Percentiles rank a stretch among this genome's conserved stretches.
These are phyloP conservation scores for Penicillium sp. DNA, from an alignment of 2,329 filamentous ascomycete species.

Conservation along the genomic window DNA sequence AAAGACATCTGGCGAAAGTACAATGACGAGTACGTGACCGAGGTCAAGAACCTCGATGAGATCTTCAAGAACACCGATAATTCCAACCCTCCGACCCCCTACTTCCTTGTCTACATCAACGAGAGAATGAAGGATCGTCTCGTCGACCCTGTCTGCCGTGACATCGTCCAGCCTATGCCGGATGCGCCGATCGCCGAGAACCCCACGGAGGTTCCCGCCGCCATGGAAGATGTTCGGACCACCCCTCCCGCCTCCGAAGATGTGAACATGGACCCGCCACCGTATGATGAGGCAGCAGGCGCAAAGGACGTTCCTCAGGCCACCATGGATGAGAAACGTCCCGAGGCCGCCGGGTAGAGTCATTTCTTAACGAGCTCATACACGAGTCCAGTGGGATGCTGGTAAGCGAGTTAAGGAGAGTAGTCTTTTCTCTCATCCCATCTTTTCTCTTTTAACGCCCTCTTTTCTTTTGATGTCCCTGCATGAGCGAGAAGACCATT, in stretches of 20 bases:
- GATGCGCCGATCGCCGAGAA: constrained; percentile 1
- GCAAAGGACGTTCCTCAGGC: neutral
- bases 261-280: constrained; percentile 29
- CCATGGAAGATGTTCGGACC: constrained; percentile 19
- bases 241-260: constrained; percentile 17
- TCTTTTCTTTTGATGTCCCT: constrained; percentile 13
- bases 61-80: constrained; percentile 68
- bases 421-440: neutral
- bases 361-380: neutral
- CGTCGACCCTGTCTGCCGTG: constrained; percentile 57
- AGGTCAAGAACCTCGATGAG: constrained; percentile 61
- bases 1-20: constrained; percentile 84
- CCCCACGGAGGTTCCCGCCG: neutral
- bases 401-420: neutral
- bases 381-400: neutral
- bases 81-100: constrained; percentile 68
- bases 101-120: constrained; percentile 79
- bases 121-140: constrained; percentile 61
- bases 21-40: constrained; percentile 80
- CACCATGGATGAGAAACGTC: neutral
- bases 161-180: constrained; percentile 30
- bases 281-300: constrained; percentile 26
- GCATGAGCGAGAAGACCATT: constrained; percentile 19
- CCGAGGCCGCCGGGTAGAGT: neutral
- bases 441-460: neutral